These are phyloP conservation scores for Eremochloa ophiuroides DNA, from an alignment of 176 grass and related monocot genomes.

Conservation along the genomic window DNA sequence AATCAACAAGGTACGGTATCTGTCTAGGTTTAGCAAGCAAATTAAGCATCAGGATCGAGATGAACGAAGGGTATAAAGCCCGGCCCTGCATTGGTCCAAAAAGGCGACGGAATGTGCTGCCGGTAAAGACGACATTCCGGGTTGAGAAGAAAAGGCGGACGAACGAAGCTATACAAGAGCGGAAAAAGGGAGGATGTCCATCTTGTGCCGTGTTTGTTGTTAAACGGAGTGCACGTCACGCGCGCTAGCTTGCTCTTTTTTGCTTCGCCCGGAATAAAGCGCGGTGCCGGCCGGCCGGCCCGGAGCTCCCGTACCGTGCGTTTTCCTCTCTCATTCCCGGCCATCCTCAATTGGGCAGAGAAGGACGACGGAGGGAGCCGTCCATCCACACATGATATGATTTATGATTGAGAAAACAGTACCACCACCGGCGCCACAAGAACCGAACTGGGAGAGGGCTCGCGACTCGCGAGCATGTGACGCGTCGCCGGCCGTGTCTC, in stretches of 20 bases:
- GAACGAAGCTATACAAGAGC: neutral
- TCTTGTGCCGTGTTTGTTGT: constrained; percentile 19
- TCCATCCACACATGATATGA: neutral
- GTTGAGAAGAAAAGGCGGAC: constrained; percentile 1
- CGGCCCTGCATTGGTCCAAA: neutral
- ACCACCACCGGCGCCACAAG: too few relatives aligned
- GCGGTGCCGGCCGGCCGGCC: neutral
- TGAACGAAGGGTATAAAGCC: neutral
- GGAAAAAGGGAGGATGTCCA: constrained; percentile 1
- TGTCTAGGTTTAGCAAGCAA: neutral
- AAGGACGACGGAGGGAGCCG: neutral
- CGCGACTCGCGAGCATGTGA: constrained; percentile 23
- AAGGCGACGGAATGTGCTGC: constrained; percentile 32
- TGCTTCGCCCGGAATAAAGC: constrained; percentile 16
- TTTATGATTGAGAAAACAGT: neutral
- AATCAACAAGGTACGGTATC: neutral
- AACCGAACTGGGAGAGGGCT: neutral
- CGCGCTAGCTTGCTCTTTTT: constrained; percentile 2
- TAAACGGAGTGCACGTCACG: constrained; percentile 42
- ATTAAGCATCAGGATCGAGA: neutral
- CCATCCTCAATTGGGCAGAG: too few relatives aligned
- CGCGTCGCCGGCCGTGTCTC: constrained; percentile 31
- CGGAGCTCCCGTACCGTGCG: neutral
- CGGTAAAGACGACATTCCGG: constrained; percentile 18
- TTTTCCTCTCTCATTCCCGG: neutral